Percentiles rank a stretch among this genome's conserved stretches.
Conservation (phyloP, 768 basidiomycete genomes). For the Leccinum fibrillosum region DNA sequence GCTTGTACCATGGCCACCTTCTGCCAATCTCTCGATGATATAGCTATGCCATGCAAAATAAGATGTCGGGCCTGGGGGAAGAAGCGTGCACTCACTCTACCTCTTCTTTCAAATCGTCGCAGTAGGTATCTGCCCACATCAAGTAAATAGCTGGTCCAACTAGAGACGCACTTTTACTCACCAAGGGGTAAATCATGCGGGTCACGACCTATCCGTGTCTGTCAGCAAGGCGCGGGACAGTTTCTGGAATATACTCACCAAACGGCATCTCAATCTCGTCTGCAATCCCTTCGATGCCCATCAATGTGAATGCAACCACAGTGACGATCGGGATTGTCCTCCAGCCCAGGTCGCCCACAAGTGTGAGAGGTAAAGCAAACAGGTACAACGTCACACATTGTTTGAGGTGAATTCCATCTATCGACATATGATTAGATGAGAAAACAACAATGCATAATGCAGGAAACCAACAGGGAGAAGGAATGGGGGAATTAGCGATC, state of each 20-base stretch:
- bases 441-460: background rate
- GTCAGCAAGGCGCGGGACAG: background rate
- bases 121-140: constrained; percentile 63
- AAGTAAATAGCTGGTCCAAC: background rate
- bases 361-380: constrained; percentile 83
- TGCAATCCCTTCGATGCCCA: constrained; percentile 95
- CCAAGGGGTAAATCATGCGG: constrained; percentile 72
- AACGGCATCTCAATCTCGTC: constrained; percentile 96
- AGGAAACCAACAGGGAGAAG: constrained; percentile 57
- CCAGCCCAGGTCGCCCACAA: constrained; percentile 82
- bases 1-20: constrained; percentile 67
- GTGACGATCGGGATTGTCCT: constrained; percentile 82
- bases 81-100: constrained; percentile 54
- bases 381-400: constrained; percentile 95
- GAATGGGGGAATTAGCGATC: constrained; percentile 85
- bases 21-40: constrained; percentile 65
- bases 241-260: constrained; percentile 43
- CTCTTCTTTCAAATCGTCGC: constrained; percentile 83
- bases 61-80: constrained; percentile 3
- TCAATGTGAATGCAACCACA: constrained; percentile 84
- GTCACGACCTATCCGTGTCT: constrained; percentile 47
- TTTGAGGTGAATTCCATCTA: constrained; percentile 87
- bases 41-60: constrained; percentile 41
- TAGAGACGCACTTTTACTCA: constrained; percentile 29
- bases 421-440: constrained; percentile 12